Base-by-base conservation (phyloP, 495 filamentous ascomycete genomes). In the Penicillium canariense region DNA sequence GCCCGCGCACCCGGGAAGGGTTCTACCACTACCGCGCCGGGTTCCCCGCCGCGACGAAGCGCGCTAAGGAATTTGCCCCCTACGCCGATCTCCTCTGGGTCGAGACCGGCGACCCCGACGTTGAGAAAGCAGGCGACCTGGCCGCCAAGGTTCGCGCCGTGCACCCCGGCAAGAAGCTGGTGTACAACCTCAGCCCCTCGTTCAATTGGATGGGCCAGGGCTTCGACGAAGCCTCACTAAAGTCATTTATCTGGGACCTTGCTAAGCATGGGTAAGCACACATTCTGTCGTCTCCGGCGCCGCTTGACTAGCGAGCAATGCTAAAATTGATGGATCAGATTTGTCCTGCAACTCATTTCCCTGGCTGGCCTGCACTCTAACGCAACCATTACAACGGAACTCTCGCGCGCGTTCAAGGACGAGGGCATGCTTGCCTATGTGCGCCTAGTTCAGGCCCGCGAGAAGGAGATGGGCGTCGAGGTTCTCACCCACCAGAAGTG, bases 131-230 rank as follows among this genome's bases (percentile, higher is more conserved):
- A 2, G 73, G 76, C 5, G 75, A 76, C 51, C 91, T 98, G 57
- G 88, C 90, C 1, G 76, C 77, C 3, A 82, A 92, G 28, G 91
- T 98, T 50, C 81, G 86, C 22, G 64, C 67, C 4, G 63, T 62
- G 5, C 73, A 77, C 62, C 88, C 90, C 0, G 85, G 84, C 47
- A 98, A 97, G 78, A 86, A 88, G 32, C 77, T 98, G 18, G 94
- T 98, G 7, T 98, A 98, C 77, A 98, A 98, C 76, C 82, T 98
- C 3, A 87, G 82, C 17, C 94, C 94, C 9, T 94, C 89, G 17
- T 98, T 98, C 83, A 97, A 98, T 77, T 98, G 94, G 94, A 90
- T 94, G 83, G 84, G 81, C 23, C 91, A 97, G 70, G 94, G 94
- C 23, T 98, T 97, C 72, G 83, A 84, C 11, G 83, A 89, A 48